A percentile compares a stretch with the other conserved stretches of the same genome.
These are phyloP conservation scores for Phytomonas francai DNA, from an alignment of 208 protist species.

Conservation along the genomic window DNA sequence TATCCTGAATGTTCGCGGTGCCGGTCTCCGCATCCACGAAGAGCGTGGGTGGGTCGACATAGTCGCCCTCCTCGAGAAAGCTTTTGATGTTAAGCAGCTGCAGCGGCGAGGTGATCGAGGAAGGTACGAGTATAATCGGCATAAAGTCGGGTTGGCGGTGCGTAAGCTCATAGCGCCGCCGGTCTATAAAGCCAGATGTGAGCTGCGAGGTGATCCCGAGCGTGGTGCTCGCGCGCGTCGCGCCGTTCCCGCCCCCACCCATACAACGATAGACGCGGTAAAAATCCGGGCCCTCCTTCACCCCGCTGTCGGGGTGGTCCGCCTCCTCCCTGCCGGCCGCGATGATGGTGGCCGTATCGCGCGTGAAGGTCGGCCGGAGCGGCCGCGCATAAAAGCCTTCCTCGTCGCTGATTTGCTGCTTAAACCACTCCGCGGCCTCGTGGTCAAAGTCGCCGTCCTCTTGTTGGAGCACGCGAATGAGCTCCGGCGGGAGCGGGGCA, in stretches of 20 bases:
- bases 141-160: constrained; percentile 67
- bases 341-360: constrained; percentile 14
- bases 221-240: not conserved
- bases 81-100: constrained; percentile 77
- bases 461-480: constrained; percentile 35
- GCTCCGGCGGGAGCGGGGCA: constrained; percentile 13
- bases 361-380: constrained; percentile 25
- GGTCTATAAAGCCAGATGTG: constrained; percentile 36
- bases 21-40: constrained; percentile 70
- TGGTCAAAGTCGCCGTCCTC: constrained; percentile 32
- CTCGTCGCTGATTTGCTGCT: constrained; percentile 49
- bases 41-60: constrained; percentile 62
- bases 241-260: not conserved
- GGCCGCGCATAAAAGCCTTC: constrained; percentile 58
- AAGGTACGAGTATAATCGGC: constrained; percentile 74
- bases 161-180: constrained; percentile 26
- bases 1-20: constrained; percentile 52
- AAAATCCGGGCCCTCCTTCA: constrained; percentile 34
- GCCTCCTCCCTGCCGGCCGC: not conserved
- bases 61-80: constrained; percentile 75
- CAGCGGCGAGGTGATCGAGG: constrained; percentile 57
- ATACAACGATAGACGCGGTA: constrained; percentile 20
- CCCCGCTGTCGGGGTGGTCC: constrained; percentile 9
- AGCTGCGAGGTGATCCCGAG: constrained; percentile 19
- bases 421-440: constrained; percentile 26